Conservation (phyloP, 2,329 filamentous ascomycete genomes). For the Claviceps digitariae region DNA sequence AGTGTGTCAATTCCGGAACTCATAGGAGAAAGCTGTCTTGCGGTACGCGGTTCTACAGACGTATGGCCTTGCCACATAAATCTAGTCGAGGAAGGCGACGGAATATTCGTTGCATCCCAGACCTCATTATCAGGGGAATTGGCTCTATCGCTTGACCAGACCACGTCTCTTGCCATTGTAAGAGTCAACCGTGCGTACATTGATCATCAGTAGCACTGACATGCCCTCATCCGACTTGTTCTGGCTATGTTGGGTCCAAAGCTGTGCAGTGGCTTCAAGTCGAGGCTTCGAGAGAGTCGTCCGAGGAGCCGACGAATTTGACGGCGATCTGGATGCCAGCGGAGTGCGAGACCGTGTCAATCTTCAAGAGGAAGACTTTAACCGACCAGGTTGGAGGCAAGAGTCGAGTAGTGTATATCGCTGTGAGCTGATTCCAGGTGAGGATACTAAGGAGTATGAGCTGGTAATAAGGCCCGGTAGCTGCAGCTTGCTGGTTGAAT, state of each 20-base stretch:
- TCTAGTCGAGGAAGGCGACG: conserved; percentile 20
- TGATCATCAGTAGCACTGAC: conserved; percentile 28
- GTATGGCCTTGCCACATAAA: conserved; percentile 15
- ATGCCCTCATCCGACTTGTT: conserved; percentile 16
- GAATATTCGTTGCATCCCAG: conserved; percentile 15
- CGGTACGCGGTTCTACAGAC: conserved; percentile 20
- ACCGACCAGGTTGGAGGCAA: background rate
- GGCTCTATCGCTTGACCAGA: conserved; percentile 33
- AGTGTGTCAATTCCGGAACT: conserved; percentile 34
- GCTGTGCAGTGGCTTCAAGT: background rate
- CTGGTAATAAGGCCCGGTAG: too few relatives aligned
- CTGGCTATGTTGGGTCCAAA: background rate
- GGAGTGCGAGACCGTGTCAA: background rate
- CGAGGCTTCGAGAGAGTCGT: background rate
- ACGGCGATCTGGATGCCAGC: background rate
- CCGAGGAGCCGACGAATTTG: background rate
- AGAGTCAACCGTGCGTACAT: conserved; percentile 34
- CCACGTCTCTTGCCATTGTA: conserved; percentile 26
- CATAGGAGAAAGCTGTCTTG: conserved; percentile 38
- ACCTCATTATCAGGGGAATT: conserved; percentile 29
- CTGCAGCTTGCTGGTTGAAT: conserved; percentile 16
- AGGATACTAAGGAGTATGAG: background rate
- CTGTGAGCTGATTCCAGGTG: conserved; percentile 3
- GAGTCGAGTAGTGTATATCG: background rate
- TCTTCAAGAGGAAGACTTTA: background rate